phyloP scores from a whole-genome alignment of 768 basidiomycete genomes.

The Serendipita sp. region DNA sequence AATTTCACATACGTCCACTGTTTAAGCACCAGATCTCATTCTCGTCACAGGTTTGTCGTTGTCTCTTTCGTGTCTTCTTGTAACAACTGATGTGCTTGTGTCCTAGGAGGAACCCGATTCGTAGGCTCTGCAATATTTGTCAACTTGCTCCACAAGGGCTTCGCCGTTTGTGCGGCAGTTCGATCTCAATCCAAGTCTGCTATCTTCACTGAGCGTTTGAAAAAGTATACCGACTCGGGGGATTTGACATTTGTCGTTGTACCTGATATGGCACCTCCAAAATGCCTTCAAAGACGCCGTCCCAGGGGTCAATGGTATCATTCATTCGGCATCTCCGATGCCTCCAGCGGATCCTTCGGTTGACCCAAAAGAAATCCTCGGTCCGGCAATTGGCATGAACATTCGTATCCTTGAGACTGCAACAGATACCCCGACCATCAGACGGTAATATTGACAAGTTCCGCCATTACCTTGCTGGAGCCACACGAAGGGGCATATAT shows the following conservation, averaged over 20 bases:
- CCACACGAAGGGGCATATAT: constrained; percentile 11
- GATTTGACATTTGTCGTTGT: neutral
- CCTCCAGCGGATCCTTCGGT: neutral
- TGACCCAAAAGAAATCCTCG: constrained; percentile 33
- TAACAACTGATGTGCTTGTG: too few species aligned
- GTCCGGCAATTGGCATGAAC: constrained; percentile 60
- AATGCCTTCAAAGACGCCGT: constrained; percentile 66
- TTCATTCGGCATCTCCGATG: constrained; percentile 48
- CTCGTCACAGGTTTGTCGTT: neutral
- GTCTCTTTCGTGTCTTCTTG: too few species aligned
- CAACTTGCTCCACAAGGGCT: constrained; percentile 16
- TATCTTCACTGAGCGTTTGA: neutral
- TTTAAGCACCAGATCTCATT: neutral
- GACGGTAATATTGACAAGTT: constrained; percentile 60
- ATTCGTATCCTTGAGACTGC: constrained; percentile 43
- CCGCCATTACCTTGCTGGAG: constrained; percentile 32
- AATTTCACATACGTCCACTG: neutral
- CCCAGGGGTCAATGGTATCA: constrained; percentile 55
- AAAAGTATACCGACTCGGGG: neutral
- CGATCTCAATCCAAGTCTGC: constrained; percentile 18
- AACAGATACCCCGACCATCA: constrained; percentile 39
- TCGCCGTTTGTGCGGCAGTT: constrained; percentile 24
- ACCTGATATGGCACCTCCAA: too few species aligned
- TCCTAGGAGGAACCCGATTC: too few species aligned
- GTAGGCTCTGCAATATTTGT: constrained; percentile 13